phyloP scores from a whole-genome alignment of 164 flowering plant species.

The Berberis thunbergii region DNA sequence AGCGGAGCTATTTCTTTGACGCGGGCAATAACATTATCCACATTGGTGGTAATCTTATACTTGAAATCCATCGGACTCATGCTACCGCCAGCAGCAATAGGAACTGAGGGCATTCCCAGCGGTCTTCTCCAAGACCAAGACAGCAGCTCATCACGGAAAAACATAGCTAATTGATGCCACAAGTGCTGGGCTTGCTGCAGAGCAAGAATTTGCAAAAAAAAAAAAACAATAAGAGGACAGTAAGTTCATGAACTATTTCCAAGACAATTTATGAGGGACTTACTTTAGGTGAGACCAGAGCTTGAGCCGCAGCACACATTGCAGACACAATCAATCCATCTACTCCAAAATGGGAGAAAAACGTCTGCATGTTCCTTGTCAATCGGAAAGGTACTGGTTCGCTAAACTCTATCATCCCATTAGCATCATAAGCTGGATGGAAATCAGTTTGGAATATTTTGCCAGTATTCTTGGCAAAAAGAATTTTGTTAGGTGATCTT shows the following conservation, averaged over 20 bases:
- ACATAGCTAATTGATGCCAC: slow-evolving; percentile 97
- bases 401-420: slow-evolving; percentile 90
- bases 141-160: slow-evolving; percentile 94
- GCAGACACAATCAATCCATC: slow-evolving; percentile 95
- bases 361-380: slow-evolving; percentile 89
- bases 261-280: slow-evolving; percentile 12
- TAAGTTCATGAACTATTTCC: not conserved
- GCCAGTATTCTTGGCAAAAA: slow-evolving; percentile 96
- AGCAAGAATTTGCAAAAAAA: not conserved
- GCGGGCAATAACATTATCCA: slow-evolving; percentile 66
- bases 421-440: slow-evolving; percentile 97
- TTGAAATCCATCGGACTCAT: slow-evolving; percentile 69
- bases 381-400: slow-evolving; percentile 97
- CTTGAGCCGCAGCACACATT: slow-evolving; percentile 95
- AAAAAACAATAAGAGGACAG: not conserved
- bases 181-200: slow-evolving; percentile 92
- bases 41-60: slow-evolving; percentile 73
- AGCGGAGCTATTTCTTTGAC: slow-evolving; percentile 79
- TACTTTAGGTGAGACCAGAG: slow-evolving; percentile 88
- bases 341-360: slow-evolving; percentile 94
- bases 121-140: slow-evolving; percentile 98
- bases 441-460: slow-evolving; percentile 95
- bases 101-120: slow-evolving; percentile 52
- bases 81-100: slow-evolving; percentile 50
- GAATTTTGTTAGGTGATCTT: slow-evolving; percentile 93